Percentiles rank a stretch among this genome's conserved stretches.
These are phyloP conservation scores for Daldinia decipiens DNA, from an alignment of 495 filamentous ascomycete species.

Conservation along the genomic window DNA sequence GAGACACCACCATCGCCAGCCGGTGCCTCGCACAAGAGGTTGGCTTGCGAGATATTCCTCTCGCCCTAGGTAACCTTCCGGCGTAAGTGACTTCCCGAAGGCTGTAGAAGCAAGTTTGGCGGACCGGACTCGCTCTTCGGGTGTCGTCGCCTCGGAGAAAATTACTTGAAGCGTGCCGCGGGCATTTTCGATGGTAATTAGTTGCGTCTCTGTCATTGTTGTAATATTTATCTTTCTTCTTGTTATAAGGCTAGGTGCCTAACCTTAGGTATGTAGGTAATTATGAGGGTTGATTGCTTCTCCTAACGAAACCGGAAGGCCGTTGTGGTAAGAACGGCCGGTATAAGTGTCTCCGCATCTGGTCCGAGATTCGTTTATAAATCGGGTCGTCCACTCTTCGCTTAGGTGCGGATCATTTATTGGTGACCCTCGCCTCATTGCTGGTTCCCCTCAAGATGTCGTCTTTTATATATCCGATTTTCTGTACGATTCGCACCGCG, in stretches of 20 bases:
- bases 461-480: not conserved
- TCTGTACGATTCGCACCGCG: not conserved
- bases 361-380: not conserved
- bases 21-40: conserved; percentile 17
- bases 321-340: not conserved
- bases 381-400: not conserved
- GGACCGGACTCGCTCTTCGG: conserved; percentile 14
- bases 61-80: conserved; percentile 18
- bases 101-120: conserved; percentile 31
- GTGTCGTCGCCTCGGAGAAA: conserved; percentile 34
- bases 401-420: not conserved
- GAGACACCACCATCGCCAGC: conserved; percentile 38
- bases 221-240: not conserved
- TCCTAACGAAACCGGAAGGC: not conserved
- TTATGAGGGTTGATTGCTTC: not conserved
- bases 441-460: not conserved
- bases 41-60: conserved; percentile 11
- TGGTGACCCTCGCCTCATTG: not conserved
- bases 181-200: conserved; percentile 25
- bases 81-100: conserved; percentile 28
- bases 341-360: not conserved
- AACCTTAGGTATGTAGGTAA: too few relatives aligned
- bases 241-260: too few relatives aligned
- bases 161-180: conserved; percentile 5
- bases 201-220: conserved; percentile 8